Base-by-base conservation (phyloP, 805 yeast genomes). In the Candida suzukii region DNA sequence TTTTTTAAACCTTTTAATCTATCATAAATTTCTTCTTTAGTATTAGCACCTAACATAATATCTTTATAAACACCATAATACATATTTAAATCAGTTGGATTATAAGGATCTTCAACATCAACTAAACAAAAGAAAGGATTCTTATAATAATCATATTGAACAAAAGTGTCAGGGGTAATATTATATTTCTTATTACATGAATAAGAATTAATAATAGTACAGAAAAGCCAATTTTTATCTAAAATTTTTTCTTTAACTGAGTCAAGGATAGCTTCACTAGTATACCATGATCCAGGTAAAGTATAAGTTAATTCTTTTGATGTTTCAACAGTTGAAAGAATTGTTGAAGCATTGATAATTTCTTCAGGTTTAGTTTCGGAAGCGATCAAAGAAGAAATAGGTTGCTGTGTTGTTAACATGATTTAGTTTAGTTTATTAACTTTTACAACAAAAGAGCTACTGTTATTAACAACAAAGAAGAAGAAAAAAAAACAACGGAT, bases 201-300 rank as follows among this genome's bases (percentile, higher is more conserved):
- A 26, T 54, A 56, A 3, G 54, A 46, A 35, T 46, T 48, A 20
- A 57, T 40, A 10, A 49, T 39, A 17, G 48, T 31, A 9, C 54
- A 44, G 37, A 56, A 56, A 39, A 52, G 57, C 63, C 63, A 58
- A 18, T 60, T 61, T 25, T 53, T 48, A 43, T 54, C 48, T 32
- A 49, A 57, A 27, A 57, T 46, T 27, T 49, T 43, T 14, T 48
- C 46, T 34, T 41, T 46, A 9, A 55, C 51, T 18, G 46, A 41
- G 21, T 49, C 45, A 6, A 57, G 28, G 22, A 57, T 48, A 16
- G 37, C 41, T 37, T 57, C 60, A 37, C 57, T 51, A 37, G 59
- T 52, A 46, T 54, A 55, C 57, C 58, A 53, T 17, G 49, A 43
- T 14, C 52, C 46, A 31, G 59, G 59, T 14, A 54, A 49, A 2